Percentiles rank a stretch among this genome's conserved stretches.
These are phyloP conservation scores for Penicillium soppii DNA, from an alignment of 495 filamentous ascomycete genomes.

Conservation along the genomic window DNA sequence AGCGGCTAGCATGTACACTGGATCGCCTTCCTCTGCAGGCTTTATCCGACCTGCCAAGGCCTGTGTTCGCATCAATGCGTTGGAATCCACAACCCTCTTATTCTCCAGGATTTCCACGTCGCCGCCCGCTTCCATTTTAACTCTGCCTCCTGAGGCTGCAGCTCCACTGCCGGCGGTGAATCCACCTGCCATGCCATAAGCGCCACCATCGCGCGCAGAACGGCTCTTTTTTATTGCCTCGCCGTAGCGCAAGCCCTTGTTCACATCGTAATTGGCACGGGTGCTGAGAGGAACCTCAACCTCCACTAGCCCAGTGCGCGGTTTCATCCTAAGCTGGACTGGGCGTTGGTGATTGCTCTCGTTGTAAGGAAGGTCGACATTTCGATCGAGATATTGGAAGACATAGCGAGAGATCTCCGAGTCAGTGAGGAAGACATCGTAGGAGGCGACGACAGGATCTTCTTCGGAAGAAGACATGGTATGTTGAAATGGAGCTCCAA, in stretches of 20 bases:
- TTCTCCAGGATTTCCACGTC: conserved; percentile 40
- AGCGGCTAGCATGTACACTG: conserved; percentile 70
- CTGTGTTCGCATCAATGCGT: conserved; percentile 34
- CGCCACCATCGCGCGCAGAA: conserved; percentile 54
- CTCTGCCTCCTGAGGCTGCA: conserved; percentile 25
- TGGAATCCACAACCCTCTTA: conserved; percentile 36
- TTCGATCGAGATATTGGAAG: conserved; percentile 66
- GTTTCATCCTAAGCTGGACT: conserved; percentile 63
- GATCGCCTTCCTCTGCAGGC: conserved; percentile 54
- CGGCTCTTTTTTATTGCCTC: conserved; percentile 60
- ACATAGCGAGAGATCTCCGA: conserved; percentile 55
- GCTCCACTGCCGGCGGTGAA: conserved; percentile 44
- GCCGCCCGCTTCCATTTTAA: conserved; percentile 34
- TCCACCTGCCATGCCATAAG: conserved; percentile 59
- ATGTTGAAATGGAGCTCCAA: neutral
- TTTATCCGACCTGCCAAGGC: conserved; percentile 69
- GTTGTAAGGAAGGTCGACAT: conserved; percentile 54
- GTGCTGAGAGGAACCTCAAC: conserved; percentile 69
- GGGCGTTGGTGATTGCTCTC: conserved; percentile 53
- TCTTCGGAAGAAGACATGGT: conserved; percentile 34
- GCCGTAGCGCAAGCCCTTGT: conserved; percentile 64
- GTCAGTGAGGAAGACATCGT: conserved; percentile 61
- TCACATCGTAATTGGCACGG: conserved; percentile 60
- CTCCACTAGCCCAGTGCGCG: conserved; percentile 67
- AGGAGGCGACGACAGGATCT: conserved; percentile 58